Evolutionary conservation across 2,329 filamentous ascomycete genomes (phyloP).

Genomic region (Chrysoporthe austroafricana): DNA sequence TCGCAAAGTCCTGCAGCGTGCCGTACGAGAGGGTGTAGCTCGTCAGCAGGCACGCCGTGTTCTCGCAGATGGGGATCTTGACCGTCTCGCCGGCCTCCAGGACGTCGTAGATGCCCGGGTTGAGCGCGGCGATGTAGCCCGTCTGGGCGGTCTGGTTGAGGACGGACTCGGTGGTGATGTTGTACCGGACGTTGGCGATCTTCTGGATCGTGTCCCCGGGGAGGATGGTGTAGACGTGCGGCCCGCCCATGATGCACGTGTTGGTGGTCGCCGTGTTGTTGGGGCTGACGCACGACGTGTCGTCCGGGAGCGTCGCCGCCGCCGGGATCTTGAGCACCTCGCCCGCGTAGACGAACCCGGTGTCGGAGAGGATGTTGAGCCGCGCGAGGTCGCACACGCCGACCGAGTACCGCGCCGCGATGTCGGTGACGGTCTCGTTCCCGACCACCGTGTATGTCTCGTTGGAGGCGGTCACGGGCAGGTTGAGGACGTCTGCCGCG

Average conservation of each 20-base stretch:
- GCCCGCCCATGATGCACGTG: not conserved
- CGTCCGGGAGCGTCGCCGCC: not conserved
- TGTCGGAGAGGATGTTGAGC: not conserved
- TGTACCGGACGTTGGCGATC: not conserved
- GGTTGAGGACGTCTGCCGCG: not conserved
- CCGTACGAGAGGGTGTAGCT: not conserved
- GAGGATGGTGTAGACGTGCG: not conserved
- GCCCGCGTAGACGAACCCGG: not conserved
- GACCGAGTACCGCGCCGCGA: not conserved
- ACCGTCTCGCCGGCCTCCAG: not conserved
- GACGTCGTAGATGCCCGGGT: not conserved
- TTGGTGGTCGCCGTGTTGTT: not conserved
- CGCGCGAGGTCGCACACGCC: not conserved
- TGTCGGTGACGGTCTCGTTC: not conserved
- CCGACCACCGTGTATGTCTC: not conserved
- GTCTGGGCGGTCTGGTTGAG: not conserved
- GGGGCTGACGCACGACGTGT: not conserved
- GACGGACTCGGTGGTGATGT: not conserved
- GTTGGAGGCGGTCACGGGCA: not conserved
- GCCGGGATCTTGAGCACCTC: not conserved
- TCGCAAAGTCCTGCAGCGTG: not conserved
- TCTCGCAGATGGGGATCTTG: slow-evolving; percentile 1
- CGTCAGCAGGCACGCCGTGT: not conserved
- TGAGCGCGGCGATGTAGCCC: not conserved
- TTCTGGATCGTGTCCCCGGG: slow-evolving; percentile 1